These are phyloP conservation scores for Vigna hirtella DNA, from an alignment of 306 rosid species.

Conservation along the genomic window DNA sequence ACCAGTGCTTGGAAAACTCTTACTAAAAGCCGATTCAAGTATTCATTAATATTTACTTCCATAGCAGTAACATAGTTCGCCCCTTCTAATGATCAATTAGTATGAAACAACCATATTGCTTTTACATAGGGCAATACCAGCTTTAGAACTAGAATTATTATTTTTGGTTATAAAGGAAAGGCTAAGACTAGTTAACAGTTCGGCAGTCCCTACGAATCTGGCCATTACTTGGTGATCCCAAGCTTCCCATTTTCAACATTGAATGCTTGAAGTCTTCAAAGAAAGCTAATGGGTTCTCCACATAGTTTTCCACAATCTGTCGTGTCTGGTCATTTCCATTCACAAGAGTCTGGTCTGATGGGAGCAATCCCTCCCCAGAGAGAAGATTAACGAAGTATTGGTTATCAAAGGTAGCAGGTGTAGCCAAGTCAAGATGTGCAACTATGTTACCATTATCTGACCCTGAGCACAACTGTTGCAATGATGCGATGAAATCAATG, in stretches of 20 bases:
- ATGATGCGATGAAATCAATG: slow-evolving; percentile 60
- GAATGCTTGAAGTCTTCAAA: slow-evolving; percentile 72
- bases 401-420: slow-evolving; percentile 84
- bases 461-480: slow-evolving; percentile 71
- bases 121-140: not conserved
- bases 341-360: slow-evolving; percentile 69
- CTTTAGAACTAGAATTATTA: not conserved
- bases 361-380: slow-evolving; percentile 80
- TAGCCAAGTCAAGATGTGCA: slow-evolving; percentile 70
- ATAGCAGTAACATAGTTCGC: not conserved
- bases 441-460: slow-evolving; percentile 36
- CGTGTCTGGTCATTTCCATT: slow-evolving; percentile 60
- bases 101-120: not conserved
- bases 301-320: slow-evolving; percentile 66
- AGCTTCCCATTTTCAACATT: slow-evolving; percentile 77
- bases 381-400: slow-evolving; percentile 79
- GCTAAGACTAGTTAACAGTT: slow-evolving; percentile 36
- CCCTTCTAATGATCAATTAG: not conserved
- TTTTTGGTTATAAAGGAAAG: not conserved
- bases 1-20: not conserved
- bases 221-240: slow-evolving; percentile 51
- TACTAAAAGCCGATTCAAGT: slow-evolving; percentile 11
- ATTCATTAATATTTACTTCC: not conserved
- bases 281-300: slow-evolving; percentile 54
- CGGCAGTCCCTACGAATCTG: slow-evolving; percentile 73